Conservation (phyloP, 176 grass and related monocot species). For the Panicum miliaceum region DNA sequence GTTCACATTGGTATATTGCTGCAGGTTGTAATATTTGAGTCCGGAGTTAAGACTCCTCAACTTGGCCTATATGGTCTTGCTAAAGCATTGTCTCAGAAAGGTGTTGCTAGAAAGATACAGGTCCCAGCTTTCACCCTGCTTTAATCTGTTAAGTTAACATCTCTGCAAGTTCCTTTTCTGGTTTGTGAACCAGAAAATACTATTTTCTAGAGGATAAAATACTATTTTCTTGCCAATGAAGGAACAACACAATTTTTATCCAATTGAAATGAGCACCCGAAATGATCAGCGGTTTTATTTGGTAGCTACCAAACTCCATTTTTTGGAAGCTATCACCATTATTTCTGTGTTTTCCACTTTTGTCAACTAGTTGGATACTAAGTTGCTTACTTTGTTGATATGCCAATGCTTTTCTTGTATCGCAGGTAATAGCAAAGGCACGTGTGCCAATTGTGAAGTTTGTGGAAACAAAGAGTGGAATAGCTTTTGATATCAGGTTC, state of each 20-base stretch:
- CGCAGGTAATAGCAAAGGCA: slow-evolving; percentile 97
- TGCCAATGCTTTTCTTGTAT: slow-evolving; percentile 34
- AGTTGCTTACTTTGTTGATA: slow-evolving; percentile 30
- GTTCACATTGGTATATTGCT: slow-evolving; percentile 28
- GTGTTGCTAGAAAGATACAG: slow-evolving; percentile 91
- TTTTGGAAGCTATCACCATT: slow-evolving; percentile 10
- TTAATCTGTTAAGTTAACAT: slow-evolving; percentile 9
- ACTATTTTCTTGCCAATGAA: not conserved
- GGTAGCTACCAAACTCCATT: not conserved
- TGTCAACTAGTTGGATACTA: not conserved
- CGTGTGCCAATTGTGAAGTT: slow-evolving; percentile 98
- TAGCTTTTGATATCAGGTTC: slow-evolving; percentile 97
- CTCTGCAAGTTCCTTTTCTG: slow-evolving; percentile 32
- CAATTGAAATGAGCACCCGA: not conserved
- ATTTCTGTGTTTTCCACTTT: slow-evolving; percentile 23
- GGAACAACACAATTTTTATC: not conserved
- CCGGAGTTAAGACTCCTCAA: slow-evolving; percentile 91
- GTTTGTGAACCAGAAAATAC: slow-evolving; percentile 27
- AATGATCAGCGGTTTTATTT: slow-evolving; percentile 2
- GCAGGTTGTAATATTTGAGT: slow-evolving; percentile 90
- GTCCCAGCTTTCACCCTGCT: slow-evolving; percentile 42
- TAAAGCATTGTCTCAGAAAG: slow-evolving; percentile 88
- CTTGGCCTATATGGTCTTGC: slow-evolving; percentile 86
- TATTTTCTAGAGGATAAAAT: slow-evolving; percentile 27
- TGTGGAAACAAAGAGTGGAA: slow-evolving; percentile 79